These are phyloP conservation scores for Malus asiatica DNA, from an alignment of 306 rosid genomes.

Conservation along the genomic window DNA sequence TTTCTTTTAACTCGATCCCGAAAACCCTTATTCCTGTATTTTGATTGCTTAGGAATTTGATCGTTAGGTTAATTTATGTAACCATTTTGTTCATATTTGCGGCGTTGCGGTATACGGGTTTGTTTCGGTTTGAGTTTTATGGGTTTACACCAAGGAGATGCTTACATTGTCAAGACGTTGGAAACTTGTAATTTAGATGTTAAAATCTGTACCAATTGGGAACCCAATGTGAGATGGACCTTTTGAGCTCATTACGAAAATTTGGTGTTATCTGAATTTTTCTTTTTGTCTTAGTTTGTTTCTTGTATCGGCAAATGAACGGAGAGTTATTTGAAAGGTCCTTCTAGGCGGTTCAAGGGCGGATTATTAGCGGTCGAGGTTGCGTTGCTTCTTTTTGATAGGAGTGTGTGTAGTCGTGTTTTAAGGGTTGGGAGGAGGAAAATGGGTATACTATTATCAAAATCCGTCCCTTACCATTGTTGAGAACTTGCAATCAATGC, in stretches of 20 bases:
- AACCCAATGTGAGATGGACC: background rate
- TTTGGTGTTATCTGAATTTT: background rate
- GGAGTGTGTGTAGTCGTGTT: background rate
- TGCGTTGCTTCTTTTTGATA: background rate
- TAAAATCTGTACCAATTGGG: background rate
- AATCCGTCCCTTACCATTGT: background rate
- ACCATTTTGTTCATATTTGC: background rate
- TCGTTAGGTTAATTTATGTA: background rate
- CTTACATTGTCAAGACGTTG: background rate
- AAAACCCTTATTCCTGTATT: constrained; percentile 30
- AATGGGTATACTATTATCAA: background rate
- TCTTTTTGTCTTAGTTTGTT: background rate
- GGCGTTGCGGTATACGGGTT: background rate
- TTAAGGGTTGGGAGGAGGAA: background rate
- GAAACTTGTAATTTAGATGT: background rate
- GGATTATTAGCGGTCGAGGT: background rate
- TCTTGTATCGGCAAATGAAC: background rate
- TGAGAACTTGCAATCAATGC: background rate
- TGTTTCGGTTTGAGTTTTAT: background rate
- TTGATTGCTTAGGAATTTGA: background rate
- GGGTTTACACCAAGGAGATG: background rate
- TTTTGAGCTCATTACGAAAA: background rate
- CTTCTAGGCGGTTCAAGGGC: background rate
- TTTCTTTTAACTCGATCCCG: constrained; percentile 6
- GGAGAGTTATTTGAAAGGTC: background rate